Evolutionary conservation across 2,329 filamentous ascomycete species (phyloP).

Genomic region (Westerdykella ornata): DNA sequence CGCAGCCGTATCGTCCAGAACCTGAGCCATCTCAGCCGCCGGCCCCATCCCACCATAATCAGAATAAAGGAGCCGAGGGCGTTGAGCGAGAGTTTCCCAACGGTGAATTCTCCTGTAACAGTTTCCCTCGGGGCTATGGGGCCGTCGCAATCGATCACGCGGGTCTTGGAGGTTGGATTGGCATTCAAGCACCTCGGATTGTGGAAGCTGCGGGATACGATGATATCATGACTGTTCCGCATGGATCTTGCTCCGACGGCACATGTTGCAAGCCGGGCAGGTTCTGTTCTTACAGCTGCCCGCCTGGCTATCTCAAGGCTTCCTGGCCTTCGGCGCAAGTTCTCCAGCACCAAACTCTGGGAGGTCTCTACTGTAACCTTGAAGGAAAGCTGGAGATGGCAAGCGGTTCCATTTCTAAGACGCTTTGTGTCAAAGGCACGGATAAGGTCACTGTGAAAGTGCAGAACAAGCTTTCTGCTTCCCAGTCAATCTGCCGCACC

Average conservation of each 20-base stretch:
- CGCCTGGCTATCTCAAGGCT: conserved; percentile 82
- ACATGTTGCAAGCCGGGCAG: conserved; percentile 53
- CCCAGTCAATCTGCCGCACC: conserved; percentile 79
- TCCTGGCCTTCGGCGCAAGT: conserved; percentile 84
- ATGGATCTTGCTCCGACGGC: conserved; percentile 51
- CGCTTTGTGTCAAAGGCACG: conserved; percentile 68
- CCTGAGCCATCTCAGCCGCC: conserved; percentile 13
- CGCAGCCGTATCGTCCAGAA: conserved; percentile 3
- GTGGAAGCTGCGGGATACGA: conserved; percentile 38
- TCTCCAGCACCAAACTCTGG: conserved; percentile 71
- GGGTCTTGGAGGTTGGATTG: conserved; percentile 66
- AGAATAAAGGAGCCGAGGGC: conserved; percentile 39
- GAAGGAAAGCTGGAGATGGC: conserved; percentile 72
- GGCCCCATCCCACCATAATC: conserved; percentile 10
- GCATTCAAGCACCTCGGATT: conserved; percentile 56
- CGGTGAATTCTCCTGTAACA: conserved; percentile 61
- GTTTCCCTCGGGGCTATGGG: conserved; percentile 77
- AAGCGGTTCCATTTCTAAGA: conserved; percentile 47
- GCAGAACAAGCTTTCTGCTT: conserved; percentile 62
- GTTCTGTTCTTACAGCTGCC: conserved; percentile 92
- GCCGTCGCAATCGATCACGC: conserved; percentile 65
- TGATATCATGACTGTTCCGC: conserved; percentile 59
- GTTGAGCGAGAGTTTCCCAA: conserved; percentile 66
- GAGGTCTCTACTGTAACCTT: conserved; percentile 74
- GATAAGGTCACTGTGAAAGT: conserved; percentile 60